phyloP scores from a whole-genome alignment of 2,329 filamentous ascomycete species.

The Trichoderma sp. region DNA sequence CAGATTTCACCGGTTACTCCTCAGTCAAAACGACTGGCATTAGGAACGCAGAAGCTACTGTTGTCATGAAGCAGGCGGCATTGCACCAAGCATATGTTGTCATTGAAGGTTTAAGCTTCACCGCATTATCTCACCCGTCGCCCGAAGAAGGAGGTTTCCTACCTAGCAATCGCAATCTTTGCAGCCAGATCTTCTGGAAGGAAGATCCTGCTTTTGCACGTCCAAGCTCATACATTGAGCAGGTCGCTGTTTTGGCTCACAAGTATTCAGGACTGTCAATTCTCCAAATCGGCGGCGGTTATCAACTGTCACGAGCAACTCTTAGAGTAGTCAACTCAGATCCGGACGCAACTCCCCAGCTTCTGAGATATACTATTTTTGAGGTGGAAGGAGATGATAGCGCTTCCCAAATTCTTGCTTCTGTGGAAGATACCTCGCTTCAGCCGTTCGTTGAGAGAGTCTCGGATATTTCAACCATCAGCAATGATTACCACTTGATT shows the following conservation, averaged over 20 bases:
- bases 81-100: conserved; percentile 38
- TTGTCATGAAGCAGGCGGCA: conserved; percentile 41
- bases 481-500: conserved; percentile 35
- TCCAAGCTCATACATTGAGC: conserved; percentile 23
- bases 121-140: conserved; percentile 31
- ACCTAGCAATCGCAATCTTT: conserved; percentile 48
- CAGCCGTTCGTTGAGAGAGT: conserved; percentile 32
- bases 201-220: conserved; percentile 33
- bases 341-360: conserved; percentile 29
- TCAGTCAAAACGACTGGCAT: conserved; percentile 35
- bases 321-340: conserved; percentile 28
- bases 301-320: conserved; percentile 23
- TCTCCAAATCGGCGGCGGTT: conserved; percentile 37
- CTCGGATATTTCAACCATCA: conserved; percentile 23
- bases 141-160: conserved; percentile 38
- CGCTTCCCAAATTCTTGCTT: conserved; percentile 4
- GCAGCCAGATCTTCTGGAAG: conserved; percentile 48
- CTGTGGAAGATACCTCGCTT: conserved; percentile 21
- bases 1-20: conserved; percentile 42
- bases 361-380: conserved; percentile 36
- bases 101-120: conserved; percentile 45
- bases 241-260: conserved; percentile 37
- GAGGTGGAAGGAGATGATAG: conserved; percentile 17
- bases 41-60: conserved; percentile 40
- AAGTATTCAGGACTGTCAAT: conserved; percentile 39